These are phyloP conservation scores for Tylopilus plumbeoviolaceoides DNA, from an alignment of 768 basidiomycete species.

Conservation along the genomic window DNA sequence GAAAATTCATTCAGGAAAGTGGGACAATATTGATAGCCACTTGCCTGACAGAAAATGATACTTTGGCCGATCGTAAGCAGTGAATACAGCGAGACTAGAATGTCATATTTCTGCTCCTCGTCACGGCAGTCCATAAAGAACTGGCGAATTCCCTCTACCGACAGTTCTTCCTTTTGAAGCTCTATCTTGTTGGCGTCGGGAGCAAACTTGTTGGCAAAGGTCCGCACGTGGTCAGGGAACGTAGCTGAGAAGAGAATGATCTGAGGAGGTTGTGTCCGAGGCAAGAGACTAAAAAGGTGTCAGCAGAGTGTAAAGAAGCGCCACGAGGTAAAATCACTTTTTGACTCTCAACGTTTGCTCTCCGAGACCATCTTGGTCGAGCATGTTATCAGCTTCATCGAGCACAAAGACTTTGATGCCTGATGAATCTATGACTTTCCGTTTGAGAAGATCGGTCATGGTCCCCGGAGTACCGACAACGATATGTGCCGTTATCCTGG, in stretches of 20 bases:
- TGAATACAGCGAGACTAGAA: slow-evolving; percentile 84
- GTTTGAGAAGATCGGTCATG: slow-evolving; percentile 79
- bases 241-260: slow-evolving; percentile 98
- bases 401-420: slow-evolving; percentile 90
- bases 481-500: slow-evolving; percentile 78
- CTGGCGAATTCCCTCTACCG: slow-evolving; percentile 91
- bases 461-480: slow-evolving; percentile 97
- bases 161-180: slow-evolving; percentile 89
- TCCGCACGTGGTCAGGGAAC: slow-evolving; percentile 89
- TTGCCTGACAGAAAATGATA: slow-evolving; percentile 95
- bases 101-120: slow-evolving; percentile 93
- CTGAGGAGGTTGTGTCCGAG: slow-evolving; percentile 56
- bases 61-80: slow-evolving; percentile 95
- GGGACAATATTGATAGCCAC: slow-evolving; percentile 19
- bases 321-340: slow-evolving; percentile 53
- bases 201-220: slow-evolving; percentile 90
- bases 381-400: slow-evolving; percentile 99
- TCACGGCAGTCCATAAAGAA: slow-evolving; percentile 96
- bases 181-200: slow-evolving; percentile 96
- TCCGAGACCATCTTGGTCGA: slow-evolving; percentile 89
- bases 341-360: slow-evolving; percentile 93
- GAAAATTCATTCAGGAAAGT: background rate
- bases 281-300: slow-evolving; percentile 47
- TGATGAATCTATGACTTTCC: slow-evolving; percentile 72
- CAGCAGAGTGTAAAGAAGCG: slow-evolving; percentile 5